Evolutionary conservation across 1,284 basidiomycete genomes (phyloP).

Genomic region (Moesziomyces antarcticus): DNA sequence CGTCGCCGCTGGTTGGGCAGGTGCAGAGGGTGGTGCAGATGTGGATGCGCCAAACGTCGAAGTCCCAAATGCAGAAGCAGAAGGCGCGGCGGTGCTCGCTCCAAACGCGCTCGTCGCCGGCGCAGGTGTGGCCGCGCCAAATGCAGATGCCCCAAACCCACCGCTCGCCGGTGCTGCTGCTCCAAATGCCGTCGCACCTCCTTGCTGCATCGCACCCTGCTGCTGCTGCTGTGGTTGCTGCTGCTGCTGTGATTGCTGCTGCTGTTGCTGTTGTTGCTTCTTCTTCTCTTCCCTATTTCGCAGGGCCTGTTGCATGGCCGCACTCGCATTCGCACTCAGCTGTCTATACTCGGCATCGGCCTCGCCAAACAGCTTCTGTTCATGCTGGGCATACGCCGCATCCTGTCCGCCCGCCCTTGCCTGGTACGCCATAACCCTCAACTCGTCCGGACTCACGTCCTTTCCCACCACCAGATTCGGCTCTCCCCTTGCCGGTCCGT

Average conservation of each 20-base stretch:
- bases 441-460: slow-evolving; percentile 84
- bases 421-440: slow-evolving; percentile 70
- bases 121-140: neutral
- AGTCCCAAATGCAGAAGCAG: slow-evolving; percentile 9
- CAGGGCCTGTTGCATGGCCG: slow-evolving; percentile 25
- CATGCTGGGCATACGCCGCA: slow-evolving; percentile 34
- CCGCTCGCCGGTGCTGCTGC: neutral
- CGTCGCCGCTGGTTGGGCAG: slow-evolving; percentile 10
- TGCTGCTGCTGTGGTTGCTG: neutral
- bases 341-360: slow-evolving; percentile 26
- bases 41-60: slow-evolving; percentile 13
- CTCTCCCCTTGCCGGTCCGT: slow-evolving; percentile 81
- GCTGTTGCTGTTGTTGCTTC: slow-evolving; percentile 18
- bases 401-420: slow-evolving; percentile 40
- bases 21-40: neutral
- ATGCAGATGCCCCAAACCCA: slow-evolving; percentile 27
- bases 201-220: neutral
- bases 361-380: slow-evolving; percentile 31
- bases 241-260: neutral
- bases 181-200: neutral
- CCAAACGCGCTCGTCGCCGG: slow-evolving; percentile 14
- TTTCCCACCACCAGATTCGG: slow-evolving; percentile 76
- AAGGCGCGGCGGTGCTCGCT: neutral
- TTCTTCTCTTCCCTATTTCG: slow-evolving; percentile 38
- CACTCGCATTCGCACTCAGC: slow-evolving; percentile 8